Evolutionary conservation across 2,329 filamentous ascomycete species (phyloP).

Genomic region (Talaromyces rugulosus): DNA sequence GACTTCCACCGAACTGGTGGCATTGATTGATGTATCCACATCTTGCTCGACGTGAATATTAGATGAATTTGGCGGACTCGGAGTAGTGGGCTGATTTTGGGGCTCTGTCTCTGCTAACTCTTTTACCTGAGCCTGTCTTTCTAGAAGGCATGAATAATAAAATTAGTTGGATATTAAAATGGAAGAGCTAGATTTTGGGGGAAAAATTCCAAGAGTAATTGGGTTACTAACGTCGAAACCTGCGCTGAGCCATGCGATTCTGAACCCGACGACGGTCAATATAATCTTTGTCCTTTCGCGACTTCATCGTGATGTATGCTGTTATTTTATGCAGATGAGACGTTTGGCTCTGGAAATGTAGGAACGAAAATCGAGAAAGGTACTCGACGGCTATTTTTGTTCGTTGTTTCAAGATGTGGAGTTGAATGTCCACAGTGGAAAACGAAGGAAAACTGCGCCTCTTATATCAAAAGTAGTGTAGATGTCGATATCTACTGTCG

Average conservation of each 20-base stretch:
- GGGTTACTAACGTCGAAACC: conserved; percentile 1
- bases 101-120: background rate
- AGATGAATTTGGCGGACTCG: background rate
- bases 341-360: background rate
- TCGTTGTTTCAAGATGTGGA: background rate
- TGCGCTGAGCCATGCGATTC: conserved; percentile 6
- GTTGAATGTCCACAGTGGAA: background rate
- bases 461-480: too few species aligned
- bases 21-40: background rate
- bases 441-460: too few species aligned
- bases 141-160: background rate
- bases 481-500: too few species aligned
- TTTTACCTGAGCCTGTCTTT: conserved; percentile 48
- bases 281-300: background rate
- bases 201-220: background rate
- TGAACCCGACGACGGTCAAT: conserved; percentile 5
- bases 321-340: background rate
- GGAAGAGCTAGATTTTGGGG: background rate
- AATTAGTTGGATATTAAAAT: background rate
- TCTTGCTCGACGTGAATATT: background rate
- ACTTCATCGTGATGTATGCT: background rate
- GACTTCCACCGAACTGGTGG: background rate
- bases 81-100: background rate
- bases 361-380: background rate
- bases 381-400: too few species aligned